Conservation (phyloP, 2,329 filamentous ascomycete genomes). For the Eurotiales sp. region DNA sequence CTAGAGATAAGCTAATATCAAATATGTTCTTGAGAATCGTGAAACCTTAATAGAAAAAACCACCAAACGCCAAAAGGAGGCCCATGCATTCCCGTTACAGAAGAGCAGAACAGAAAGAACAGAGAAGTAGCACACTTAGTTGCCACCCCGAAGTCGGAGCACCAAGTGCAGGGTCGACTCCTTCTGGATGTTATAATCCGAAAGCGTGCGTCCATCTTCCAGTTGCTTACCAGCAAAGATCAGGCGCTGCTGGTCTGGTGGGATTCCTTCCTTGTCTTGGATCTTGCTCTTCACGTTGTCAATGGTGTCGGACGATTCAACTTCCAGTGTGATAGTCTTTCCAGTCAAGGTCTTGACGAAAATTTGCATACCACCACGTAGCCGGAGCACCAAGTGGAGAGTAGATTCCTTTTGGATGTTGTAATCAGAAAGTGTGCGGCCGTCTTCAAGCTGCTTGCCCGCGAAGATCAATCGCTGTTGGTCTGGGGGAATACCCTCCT, state of each 20-base stretch:
- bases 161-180: conserved; percentile 64
- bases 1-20: neutral
- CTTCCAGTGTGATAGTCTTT: conserved; percentile 67
- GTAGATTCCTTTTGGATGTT: conserved; percentile 94
- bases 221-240: conserved; percentile 68
- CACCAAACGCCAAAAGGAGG: conserved; percentile 38
- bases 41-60: conserved; percentile 17
- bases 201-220: conserved; percentile 49
- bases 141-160: conserved; percentile 55
- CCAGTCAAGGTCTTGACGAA: conserved; percentile 80
- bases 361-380: conserved; percentile 80
- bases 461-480: conserved; percentile 16
- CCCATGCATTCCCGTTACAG: conserved; percentile 21
- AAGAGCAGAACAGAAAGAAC: conserved; percentile 13
- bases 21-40: conserved; percentile 12
- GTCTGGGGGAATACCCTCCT: conserved; percentile 85
- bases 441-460: conserved; percentile 16
- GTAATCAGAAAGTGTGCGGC: conserved; percentile 70
- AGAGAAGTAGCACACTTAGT: conserved; percentile 23
- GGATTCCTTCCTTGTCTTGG: conserved; percentile 78
- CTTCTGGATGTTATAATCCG: conserved; percentile 57
- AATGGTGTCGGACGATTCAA: conserved; percentile 65
- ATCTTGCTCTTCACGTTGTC: conserved; percentile 70
- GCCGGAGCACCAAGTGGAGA: conserved; percentile 73
- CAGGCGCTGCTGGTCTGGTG: conserved; percentile 66